Evolutionary conservation across 345 rosid genomes (phyloP).

Genomic region (Salix suchowensis): DNA sequence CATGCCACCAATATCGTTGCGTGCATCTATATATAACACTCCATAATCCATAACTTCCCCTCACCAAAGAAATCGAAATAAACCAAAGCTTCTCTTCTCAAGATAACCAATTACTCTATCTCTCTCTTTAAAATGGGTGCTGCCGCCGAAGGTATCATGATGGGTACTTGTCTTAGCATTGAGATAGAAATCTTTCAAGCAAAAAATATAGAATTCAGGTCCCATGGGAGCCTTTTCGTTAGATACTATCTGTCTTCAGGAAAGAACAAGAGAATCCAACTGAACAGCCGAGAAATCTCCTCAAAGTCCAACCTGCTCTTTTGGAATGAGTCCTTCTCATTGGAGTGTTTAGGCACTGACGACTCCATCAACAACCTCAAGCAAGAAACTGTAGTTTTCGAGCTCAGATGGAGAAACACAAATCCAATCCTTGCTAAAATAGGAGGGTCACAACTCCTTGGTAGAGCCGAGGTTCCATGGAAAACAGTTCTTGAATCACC

Average conservation of each 20-base stretch:
- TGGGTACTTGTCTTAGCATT: conserved; percentile 38
- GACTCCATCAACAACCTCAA: conserved; percentile 39
- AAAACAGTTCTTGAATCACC: conserved; percentile 41
- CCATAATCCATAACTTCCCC: neutral
- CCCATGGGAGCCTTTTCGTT: conserved; percentile 45
- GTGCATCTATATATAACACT: neutral
- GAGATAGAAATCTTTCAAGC: conserved; percentile 61
- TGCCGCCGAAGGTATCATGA: conserved; percentile 4
- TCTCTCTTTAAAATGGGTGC: conserved; percentile 28
- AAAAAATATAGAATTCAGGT: conserved; percentile 48
- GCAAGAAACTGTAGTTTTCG: conserved; percentile 49
- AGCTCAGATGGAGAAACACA: conserved; percentile 50
- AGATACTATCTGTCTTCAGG: conserved; percentile 63
- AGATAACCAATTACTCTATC: neutral
- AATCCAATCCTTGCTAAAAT: conserved; percentile 30
- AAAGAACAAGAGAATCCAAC: conserved; percentile 41
- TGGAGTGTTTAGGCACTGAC: conserved; percentile 55
- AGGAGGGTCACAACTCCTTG: conserved; percentile 49
- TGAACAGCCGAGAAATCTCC: conserved; percentile 48
- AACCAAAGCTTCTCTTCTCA: neutral
- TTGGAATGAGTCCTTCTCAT: conserved; percentile 59
- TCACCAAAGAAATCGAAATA: neutral
- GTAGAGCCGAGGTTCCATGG: conserved; percentile 56
- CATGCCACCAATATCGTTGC: neutral
- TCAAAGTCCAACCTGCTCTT: conserved; percentile 24